phyloP scores from a whole-genome alignment of 306 rosid genomes.

The Cicer judaicum region DNA sequence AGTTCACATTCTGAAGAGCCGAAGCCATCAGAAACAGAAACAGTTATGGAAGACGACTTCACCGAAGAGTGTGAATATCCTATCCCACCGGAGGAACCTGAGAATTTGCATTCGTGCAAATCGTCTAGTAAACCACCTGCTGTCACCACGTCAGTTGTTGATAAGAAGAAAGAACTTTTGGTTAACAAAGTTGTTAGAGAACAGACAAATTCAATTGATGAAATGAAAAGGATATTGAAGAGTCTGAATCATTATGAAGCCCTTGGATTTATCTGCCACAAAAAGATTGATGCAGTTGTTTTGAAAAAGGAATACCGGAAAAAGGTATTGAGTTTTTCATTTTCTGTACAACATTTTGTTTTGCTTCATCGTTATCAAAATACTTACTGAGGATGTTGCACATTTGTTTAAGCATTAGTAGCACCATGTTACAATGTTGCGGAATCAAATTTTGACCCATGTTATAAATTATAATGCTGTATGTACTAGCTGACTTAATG shows the following conservation, averaged over 20 bases:
- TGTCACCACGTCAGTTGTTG: conserved; percentile 57
- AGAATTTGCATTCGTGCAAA: conserved; percentile 75
- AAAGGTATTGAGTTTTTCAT: conserved; percentile 56
- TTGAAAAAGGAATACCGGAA: conserved; percentile 87
- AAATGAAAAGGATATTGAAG: conserved; percentile 80
- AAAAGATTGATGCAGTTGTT: conserved; percentile 67
- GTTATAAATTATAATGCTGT: background rate
- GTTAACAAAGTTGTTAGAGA: conserved; percentile 63
- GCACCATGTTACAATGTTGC: background rate
- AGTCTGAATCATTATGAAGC: conserved; percentile 88
- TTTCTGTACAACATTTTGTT: conserved; percentile 5
- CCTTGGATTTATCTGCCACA: conserved; percentile 78
- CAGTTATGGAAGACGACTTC: conserved; percentile 72
- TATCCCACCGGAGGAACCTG: conserved; percentile 68
- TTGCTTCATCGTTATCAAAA: conserved; percentile 5
- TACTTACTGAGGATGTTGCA: conserved; percentile 4
- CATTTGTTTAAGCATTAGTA: background rate
- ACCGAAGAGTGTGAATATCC: conserved; percentile 71
- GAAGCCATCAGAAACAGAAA: conserved; percentile 77
- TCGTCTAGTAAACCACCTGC: conserved; percentile 70
- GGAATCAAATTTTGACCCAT: conserved; percentile 11
- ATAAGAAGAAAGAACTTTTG: conserved; percentile 60
- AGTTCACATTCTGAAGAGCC: conserved; percentile 76
- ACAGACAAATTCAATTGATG: conserved; percentile 67
- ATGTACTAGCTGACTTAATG: background rate